Evolutionary conservation across 73 alveolate species (phyloP), one percentile per base, ranked within the genome.

Genomic region (Tetrahymena thermophila): DNA sequence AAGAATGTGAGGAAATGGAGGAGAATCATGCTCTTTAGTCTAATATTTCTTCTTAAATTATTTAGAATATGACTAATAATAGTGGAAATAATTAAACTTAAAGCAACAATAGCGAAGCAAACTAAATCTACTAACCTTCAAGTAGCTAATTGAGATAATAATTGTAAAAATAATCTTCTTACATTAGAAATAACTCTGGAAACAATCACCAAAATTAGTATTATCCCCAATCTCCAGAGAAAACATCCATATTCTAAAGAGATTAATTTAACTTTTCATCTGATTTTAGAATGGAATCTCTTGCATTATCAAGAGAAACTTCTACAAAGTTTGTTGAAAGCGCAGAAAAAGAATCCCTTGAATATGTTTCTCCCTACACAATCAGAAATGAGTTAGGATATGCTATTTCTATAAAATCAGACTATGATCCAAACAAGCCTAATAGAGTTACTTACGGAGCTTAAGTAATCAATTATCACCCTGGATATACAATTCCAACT

Each of bases 321-420:
- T 10, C 37, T 13, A 93, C 56, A 1, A 84, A 89, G 50, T 85
- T 42, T n/a, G 84, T 43, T 10, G 58, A 28, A 35, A 94, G 94
- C 44, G 94, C 93, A 43, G 58, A 93, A 89, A 93, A 35, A 8
- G 95, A 95, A 34, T 85, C 93, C 55, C 85, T 95, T 93, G 97
- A 95, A 56, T 89, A 95, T 50, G 97, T 95, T 8, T 95, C 97
- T 25, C 97, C 97, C 23, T 95, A 95, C 35, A 95, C 97, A 13
- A 95, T 95, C 10, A 85, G 97, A 89, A 95, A 95, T 89, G 97
- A 95, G 35, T 85, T 85, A 35, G 97, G 97, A 43, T 95, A 85
- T 85, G 93, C 85, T 35, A 42, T 95, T 23, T 71, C 89, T 19
- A 71, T 71, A n/a, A 71, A 71, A 71, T 31, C 89, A 9, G 89